Conservation (phyloP, 75 land plant genomes). For the Cupressus sempervirens region DNA sequence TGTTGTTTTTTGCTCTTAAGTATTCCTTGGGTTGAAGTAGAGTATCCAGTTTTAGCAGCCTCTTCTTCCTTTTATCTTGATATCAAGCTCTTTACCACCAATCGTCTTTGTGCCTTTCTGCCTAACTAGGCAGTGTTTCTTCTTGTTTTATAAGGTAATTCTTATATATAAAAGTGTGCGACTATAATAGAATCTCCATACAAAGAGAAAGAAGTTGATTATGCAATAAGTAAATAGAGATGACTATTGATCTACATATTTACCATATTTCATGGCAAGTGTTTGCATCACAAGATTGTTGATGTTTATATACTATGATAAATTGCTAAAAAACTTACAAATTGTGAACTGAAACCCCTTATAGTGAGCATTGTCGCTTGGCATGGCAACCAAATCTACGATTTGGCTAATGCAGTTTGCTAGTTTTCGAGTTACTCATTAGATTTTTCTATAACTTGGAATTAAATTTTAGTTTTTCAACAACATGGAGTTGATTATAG, state of each 20-base stretch:
- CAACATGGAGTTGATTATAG: no score
- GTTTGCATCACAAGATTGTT: neutral
- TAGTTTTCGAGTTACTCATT: neutral
- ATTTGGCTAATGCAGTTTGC: neutral
- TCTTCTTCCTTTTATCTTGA: constrained; percentile 20
- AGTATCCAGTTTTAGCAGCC: constrained; percentile 15
- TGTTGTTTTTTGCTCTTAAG: constrained; percentile 27
- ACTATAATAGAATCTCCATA: neutral
- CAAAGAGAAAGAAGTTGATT: neutral
- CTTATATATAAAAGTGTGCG: no score
- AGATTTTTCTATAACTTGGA: neutral
- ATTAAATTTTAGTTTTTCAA: neutral
- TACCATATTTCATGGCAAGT: neutral
- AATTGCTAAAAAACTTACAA: neutral
- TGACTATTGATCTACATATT: neutral
- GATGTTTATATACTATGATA: neutral
- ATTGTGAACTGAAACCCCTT: neutral
- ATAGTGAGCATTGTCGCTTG: no score
- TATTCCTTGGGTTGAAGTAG: constrained; percentile 21
- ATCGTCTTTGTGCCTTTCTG: constrained; percentile 23
- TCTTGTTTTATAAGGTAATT: neutral
- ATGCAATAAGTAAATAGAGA: neutral
- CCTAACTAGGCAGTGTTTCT: constrained; percentile 34
- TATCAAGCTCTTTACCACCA: constrained; percentile 10
- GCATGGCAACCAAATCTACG: neutral